phyloP scores from a whole-genome alignment of 768 basidiomycete species.

The Auricularia heimuer region DNA sequence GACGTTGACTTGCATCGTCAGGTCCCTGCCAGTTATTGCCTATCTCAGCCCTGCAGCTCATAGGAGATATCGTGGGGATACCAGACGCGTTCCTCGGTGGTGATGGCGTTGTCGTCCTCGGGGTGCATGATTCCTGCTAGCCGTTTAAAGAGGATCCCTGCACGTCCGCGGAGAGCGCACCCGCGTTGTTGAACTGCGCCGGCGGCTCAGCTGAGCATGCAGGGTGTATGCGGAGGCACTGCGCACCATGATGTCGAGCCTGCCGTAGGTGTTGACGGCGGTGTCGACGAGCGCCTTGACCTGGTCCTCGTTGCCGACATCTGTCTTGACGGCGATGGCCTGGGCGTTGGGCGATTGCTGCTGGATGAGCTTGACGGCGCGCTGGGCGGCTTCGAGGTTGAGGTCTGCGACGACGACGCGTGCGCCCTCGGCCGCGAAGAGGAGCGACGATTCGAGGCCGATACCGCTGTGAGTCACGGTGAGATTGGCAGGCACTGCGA shows the following conservation, averaged over 20 bases:
- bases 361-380: slow-evolving; percentile 50
- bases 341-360: slow-evolving; percentile 60
- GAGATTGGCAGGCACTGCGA: slow-evolving; percentile 1
- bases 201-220: neutral
- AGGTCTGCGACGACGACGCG: slow-evolving; percentile 83
- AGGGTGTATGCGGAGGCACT: neutral
- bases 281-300: slow-evolving; percentile 72
- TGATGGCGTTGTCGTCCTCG: slow-evolving; percentile 86
- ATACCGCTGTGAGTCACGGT: slow-evolving; percentile 58
- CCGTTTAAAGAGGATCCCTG: neutral
- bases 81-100: slow-evolving; percentile 96
- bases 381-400: slow-evolving; percentile 65
- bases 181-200: slow-evolving; percentile 84
- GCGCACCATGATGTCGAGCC: slow-evolving; percentile 87
- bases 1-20: slow-evolving; percentile 88
- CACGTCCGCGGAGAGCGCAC: slow-evolving; percentile 25
- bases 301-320: slow-evolving; percentile 84
- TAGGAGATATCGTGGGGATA: neutral
- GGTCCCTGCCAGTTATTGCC: slow-evolving; percentile 28
- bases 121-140: slow-evolving; percentile 92
- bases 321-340: slow-evolving; percentile 61
- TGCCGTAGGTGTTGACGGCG: slow-evolving; percentile 79
- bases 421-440: slow-evolving; percentile 94
- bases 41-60: neutral
- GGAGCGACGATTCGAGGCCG: slow-evolving; percentile 88